A percentile compares a stretch with the other conserved stretches of the same genome.
These are phyloP conservation scores for Solanum appendiculatum DNA, from an alignment of 257 asterid species.

Conservation along the genomic window DNA sequence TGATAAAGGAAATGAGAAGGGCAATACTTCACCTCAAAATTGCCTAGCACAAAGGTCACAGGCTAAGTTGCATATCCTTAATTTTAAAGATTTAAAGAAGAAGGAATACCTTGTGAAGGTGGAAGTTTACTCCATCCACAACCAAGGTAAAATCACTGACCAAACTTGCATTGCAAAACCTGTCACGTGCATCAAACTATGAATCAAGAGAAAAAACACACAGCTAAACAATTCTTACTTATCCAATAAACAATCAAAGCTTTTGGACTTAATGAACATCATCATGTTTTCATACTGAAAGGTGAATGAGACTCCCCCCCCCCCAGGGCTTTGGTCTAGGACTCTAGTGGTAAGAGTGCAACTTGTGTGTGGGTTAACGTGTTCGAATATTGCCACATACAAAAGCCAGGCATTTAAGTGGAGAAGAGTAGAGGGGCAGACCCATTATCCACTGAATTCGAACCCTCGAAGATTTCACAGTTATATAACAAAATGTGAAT, in stretches of 20 bases:
- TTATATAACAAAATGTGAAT: not conserved
- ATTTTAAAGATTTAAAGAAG: not conserved
- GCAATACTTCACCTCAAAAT: not conserved
- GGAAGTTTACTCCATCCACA: constrained; percentile 59
- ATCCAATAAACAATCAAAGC: not conserved
- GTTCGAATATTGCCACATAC: not conserved
- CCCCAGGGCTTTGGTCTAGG: not conserved
- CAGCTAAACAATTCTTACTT: not conserved
- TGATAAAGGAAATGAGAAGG: not conserved
- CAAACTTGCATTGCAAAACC: constrained; percentile 72
- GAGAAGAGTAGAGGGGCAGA: not conserved
- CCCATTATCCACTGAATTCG: not conserved
- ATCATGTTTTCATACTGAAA: not conserved
- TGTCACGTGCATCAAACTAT: constrained; percentile 15
- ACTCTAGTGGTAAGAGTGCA: not conserved
- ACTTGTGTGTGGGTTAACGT: not conserved
- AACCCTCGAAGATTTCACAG: not conserved
- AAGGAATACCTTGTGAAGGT: constrained; percentile 79
- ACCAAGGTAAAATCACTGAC: constrained; percentile 69
- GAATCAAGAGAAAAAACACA: not conserved
- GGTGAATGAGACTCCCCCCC: not conserved
- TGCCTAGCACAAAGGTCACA: not conserved
- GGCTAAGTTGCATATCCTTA: not conserved
- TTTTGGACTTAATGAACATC: not conserved
- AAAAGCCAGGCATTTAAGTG: not conserved